Base-by-base conservation (phyloP, 208 protist species). In the Jaenimonas drosophilae region DNA sequence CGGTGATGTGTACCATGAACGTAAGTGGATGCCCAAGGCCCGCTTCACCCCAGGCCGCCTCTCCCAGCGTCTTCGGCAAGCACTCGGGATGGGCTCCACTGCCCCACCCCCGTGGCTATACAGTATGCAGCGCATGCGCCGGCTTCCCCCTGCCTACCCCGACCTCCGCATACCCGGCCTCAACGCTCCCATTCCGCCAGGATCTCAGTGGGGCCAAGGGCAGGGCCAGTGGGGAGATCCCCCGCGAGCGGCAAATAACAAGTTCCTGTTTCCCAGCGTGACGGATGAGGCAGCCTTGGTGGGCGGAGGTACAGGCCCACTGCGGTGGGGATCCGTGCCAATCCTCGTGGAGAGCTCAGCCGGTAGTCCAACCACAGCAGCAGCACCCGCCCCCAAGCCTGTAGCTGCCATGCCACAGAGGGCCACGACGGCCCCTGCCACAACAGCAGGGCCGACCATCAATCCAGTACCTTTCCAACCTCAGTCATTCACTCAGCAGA, bases 21-120 rank as follows among this genome's bases (percentile, higher is more conserved):
- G 92, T n/a, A 98, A 98, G 61, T 92, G 84, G 79, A 78, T 98
- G 23, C 90, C 85, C 36, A 85, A 97, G 53, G 48, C 16, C 16
- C 36, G 23, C 7, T 20, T 45, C 31, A 62, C 49, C 19, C 94
- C 96, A 3, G 97, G 96, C 21, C 30, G 69, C 16, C 60, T 99
- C 1, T 97, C 88, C 3, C 61, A 92, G 7, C 84, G 88, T 20
- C 79, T 99, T 17, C 77, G 70, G 40, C 54, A 82, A 44, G 98
- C 98, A n/a, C 79, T 99, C 0, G 97, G 97, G 31, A 99, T 99
- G 84, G 51, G 64, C 12, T 32, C 63, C 21, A 70, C 60, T 38
- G 65, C 81, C 0, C 97, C 98, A 7, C 97, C 97, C 28, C 98
- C 98, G 36, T 99, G 98, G 97, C 79, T 99, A 7, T 96, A 98